Percentiles rank a stretch among this genome's conserved stretches.
Evolutionary conservation across 1,139 yeast genomes (phyloP).

Genomic region (Taphrina flavorubra): DNA sequence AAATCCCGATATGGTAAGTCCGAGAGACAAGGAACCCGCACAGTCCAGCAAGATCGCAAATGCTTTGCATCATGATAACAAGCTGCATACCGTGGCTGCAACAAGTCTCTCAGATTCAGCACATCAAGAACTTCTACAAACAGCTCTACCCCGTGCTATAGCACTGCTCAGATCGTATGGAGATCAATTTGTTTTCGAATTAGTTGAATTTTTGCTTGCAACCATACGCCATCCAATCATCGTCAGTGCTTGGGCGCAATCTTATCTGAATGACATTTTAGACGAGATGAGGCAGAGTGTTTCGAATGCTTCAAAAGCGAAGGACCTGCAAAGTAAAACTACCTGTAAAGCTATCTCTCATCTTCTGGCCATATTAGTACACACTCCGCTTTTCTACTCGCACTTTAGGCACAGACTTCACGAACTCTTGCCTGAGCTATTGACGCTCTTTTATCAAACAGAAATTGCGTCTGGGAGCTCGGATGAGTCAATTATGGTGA

Average conservation of each 20-base stretch:
- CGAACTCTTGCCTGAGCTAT: not conserved
- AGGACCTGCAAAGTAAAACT: not conserved
- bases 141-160: conserved; percentile 42
- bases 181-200: not conserved
- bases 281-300: not conserved
- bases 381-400: conserved; percentile 5
- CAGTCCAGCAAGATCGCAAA: not conserved
- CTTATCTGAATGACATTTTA: not conserved
- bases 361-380: conserved; percentile 3
- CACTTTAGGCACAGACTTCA: not conserved
- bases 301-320: not conserved
- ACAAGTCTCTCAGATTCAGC: not conserved
- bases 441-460: not conserved
- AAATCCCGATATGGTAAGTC: no score
- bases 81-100: not conserved
- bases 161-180: conserved; percentile 23
- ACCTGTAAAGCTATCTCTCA: conserved; percentile 8
- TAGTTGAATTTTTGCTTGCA: conserved; percentile 4
- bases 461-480: not conserved
- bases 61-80: not conserved
- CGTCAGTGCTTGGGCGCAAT: not conserved
- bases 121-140: not conserved
- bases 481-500: not conserved
- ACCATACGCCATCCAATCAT: not conserved
- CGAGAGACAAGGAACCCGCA: no score